Evolutionary conservation across 306 rosid species (phyloP).

Genomic region (Clitoria ternatea): DNA sequence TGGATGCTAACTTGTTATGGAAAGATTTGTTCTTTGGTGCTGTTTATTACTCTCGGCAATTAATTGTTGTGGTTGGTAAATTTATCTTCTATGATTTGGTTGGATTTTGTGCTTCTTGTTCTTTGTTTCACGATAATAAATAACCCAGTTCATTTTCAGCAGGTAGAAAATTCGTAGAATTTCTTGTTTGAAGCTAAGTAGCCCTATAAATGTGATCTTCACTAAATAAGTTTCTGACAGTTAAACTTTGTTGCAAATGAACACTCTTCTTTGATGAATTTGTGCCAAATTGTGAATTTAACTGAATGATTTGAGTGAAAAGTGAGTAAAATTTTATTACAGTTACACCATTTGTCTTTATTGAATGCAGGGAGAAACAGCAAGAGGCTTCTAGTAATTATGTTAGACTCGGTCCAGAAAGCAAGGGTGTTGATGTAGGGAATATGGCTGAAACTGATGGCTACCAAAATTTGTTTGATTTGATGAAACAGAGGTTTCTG

Average conservation of each 20-base stretch:
- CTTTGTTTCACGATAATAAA: too few species aligned
- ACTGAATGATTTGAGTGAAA: not conserved
- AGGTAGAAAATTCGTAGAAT: too few species aligned
- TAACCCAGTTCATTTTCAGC: too few species aligned
- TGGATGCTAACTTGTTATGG: not conserved
- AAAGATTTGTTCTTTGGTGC: not conserved
- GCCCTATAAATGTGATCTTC: too few species aligned
- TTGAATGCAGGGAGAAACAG: slow-evolving; percentile 32
- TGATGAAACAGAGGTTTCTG: slow-evolving; percentile 69
- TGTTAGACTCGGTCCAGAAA: slow-evolving; percentile 21
- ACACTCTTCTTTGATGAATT: not conserved
- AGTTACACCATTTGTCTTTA: not conserved
- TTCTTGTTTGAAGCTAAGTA: not conserved
- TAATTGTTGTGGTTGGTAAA: not conserved
- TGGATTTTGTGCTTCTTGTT: not conserved
- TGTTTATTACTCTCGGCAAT: not conserved
- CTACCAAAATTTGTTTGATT: slow-evolving; percentile 43
- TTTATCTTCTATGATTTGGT: not conserved
- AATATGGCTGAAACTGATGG: slow-evolving; percentile 30
- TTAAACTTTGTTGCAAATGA: not conserved
- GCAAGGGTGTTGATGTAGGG: slow-evolving; percentile 3
- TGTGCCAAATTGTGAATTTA: not conserved
- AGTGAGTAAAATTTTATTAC: not conserved
- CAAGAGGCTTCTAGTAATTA: slow-evolving; percentile 25
- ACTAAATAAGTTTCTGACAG: too few species aligned